Percentiles rank a stretch among this genome's conserved stretches.
These are phyloP conservation scores for Globisporangium spinosum DNA, from an alignment of 352 stramenopile genomes.

Conservation along the genomic window DNA sequence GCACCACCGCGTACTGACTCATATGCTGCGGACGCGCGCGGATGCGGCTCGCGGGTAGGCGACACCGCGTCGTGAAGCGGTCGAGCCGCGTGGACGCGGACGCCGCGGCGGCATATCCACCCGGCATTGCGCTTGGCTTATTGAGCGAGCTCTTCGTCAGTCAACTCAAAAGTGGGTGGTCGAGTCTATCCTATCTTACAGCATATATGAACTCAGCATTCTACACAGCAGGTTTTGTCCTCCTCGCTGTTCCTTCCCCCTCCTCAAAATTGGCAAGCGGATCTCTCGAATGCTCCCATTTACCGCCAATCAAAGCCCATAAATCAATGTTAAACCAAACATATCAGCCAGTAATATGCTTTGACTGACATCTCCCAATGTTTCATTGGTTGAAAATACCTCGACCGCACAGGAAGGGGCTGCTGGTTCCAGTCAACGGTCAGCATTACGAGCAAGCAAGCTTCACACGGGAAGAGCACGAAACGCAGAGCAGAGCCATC, in stretches of 20 bases:
- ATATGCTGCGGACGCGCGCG: constrained; percentile 25
- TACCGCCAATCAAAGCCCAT: not conserved
- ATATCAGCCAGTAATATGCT: not conserved
- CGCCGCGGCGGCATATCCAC: constrained; percentile 16
- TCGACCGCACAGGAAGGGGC: not conserved
- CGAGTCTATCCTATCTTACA: not conserved
- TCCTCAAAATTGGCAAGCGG: not conserved
- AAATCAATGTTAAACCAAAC: not conserved
- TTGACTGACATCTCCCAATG: not conserved
- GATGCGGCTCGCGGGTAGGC: constrained; percentile 34
- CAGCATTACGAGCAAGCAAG: constrained; percentile 7
- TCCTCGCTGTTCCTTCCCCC: not conserved
- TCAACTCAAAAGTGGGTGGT: not conserved
- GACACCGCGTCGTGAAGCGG: constrained; percentile 58
- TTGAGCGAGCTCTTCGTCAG: constrained; percentile 6
- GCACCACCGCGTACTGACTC: constrained; percentile 34
- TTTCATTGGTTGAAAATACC: not conserved
- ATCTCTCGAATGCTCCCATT: not conserved
- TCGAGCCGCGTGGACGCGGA: constrained; percentile 21
- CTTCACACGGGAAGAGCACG: not conserved
- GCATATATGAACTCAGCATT: not conserved
- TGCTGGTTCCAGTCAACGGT: constrained; percentile 9
- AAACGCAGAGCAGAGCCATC: constrained; percentile 3
- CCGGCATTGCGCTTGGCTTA: not conserved
- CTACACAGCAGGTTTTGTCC: not conserved